Evolutionary conservation across 2,329 filamentous ascomycete genomes (phyloP).

Genomic region (Colletotrichum liaoningense): DNA sequence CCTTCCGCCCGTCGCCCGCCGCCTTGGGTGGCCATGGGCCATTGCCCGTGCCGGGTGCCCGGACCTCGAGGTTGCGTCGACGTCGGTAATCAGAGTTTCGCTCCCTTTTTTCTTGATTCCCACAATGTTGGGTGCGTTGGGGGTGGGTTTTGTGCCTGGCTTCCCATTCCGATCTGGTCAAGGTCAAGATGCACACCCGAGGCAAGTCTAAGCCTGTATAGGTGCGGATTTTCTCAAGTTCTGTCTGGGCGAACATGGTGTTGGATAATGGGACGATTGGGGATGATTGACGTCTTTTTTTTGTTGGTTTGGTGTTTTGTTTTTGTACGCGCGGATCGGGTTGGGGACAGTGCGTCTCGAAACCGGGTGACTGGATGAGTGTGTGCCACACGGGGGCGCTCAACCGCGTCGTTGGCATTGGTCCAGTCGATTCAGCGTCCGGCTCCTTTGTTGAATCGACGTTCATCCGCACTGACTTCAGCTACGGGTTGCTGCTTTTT

Average conservation of each 20-base stretch:
- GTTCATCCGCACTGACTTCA: background rate
- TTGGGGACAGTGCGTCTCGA: conserved; percentile 4
- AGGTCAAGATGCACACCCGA: background rate
- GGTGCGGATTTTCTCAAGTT: too few species aligned
- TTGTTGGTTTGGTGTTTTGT: background rate
- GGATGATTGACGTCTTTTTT: too few species aligned
- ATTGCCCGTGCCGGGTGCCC: conserved; percentile 1
- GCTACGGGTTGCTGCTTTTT: background rate
- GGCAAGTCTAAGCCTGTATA: too few species aligned
- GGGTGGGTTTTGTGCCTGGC: background rate
- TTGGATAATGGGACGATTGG: background rate
- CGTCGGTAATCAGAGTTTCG: background rate
- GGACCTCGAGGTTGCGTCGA: background rate
- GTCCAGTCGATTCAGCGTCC: background rate
- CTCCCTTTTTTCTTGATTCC: background rate
- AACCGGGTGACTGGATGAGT: background rate
- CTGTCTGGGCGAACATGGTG: too few species aligned
- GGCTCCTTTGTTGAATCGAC: background rate
- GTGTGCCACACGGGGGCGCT: background rate
- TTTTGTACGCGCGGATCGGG: background rate
- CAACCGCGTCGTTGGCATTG: background rate
- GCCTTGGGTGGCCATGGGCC: background rate
- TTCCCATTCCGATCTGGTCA: background rate
- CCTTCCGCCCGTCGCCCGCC: background rate
- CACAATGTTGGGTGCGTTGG: background rate